Evolutionary conservation across 352 stramenopile species (phyloP).

Genomic region (Saprolegnia parasitica): DNA sequence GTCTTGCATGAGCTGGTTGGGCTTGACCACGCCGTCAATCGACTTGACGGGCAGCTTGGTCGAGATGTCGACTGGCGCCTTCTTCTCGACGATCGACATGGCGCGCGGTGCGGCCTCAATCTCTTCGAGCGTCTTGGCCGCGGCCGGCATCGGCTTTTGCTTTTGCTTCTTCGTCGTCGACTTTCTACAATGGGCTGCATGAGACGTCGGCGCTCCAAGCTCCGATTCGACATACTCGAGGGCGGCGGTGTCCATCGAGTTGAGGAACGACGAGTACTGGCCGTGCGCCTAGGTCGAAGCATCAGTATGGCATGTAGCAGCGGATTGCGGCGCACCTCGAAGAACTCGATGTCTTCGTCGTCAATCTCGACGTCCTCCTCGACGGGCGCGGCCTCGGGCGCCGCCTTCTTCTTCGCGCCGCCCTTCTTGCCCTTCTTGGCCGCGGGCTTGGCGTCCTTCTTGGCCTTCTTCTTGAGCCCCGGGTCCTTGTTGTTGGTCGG

Average conservation of each 20-base stretch:
- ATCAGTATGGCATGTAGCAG: not conserved
- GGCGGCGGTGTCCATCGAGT: slow-evolving; percentile 70
- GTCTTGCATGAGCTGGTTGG: slow-evolving; percentile 65
- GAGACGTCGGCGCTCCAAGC: not conserved
- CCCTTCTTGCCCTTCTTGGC: slow-evolving; percentile 36
- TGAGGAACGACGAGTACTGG: slow-evolving; percentile 66
- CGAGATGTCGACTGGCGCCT: slow-evolving; percentile 45
- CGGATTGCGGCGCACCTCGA: slow-evolving; percentile 1
- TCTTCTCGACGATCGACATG: slow-evolving; percentile 53
- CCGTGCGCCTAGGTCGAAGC: slow-evolving; percentile 5
- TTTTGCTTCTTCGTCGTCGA: slow-evolving; percentile 43
- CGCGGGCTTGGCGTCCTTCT: slow-evolving; percentile 6
- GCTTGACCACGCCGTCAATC: slow-evolving; percentile 75
- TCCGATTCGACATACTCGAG: slow-evolving; percentile 34
- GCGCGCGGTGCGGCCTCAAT: slow-evolving; percentile 65
- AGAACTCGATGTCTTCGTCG: slow-evolving; percentile 45
- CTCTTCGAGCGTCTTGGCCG: slow-evolving; percentile 55
- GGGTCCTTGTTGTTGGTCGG: slow-evolving; percentile 6
- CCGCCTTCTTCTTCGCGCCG: slow-evolving; percentile 34
- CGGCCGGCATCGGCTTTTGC: slow-evolving; percentile 29
- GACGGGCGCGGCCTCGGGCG: slow-evolving; percentile 59
- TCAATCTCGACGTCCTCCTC: slow-evolving; percentile 78
- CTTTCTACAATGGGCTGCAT: slow-evolving; percentile 31
- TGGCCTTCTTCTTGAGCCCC: slow-evolving; percentile 5
- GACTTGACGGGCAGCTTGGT: slow-evolving; percentile 79